Base-by-base conservation (phyloP, 129 eudicot genomes). In the Kitagawia praeruptora region DNA sequence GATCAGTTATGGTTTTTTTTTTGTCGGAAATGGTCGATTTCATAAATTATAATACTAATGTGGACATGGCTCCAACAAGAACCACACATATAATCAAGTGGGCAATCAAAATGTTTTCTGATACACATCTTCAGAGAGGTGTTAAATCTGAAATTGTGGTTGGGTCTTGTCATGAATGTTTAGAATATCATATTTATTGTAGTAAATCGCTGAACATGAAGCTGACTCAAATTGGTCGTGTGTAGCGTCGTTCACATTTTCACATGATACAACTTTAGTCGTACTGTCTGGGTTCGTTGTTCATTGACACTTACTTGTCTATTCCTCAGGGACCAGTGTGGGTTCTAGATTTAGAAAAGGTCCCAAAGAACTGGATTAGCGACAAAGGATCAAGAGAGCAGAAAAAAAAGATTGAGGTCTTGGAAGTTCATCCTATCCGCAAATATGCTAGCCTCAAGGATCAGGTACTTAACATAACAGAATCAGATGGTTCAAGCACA, bases 401-500 rank as follows among this genome's bases (percentile, higher is more conserved):
- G 80, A 95, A 85, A 77, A 86, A 85, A 72, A 89, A 85, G 85
- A 83, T 79, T 28, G 99, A 95, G 21, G 39, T 92, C 16, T 58
- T 92, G 83, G 99, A 92, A 64, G 96, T 95, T 73, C 63, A 85
- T 42, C 99, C 97, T 82, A 91, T 90, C 42, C 85, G 85, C 64
- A 95, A 89, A 82, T 81, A 79, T 85, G 99, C 96, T 56, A 90
- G 81, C 83, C 78, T 95, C 81, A 92, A 87, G 84, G 96, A 92
- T 84, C 87, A 86, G 69, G 82, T 56, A 40, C 97, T 95, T 37
- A 77, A 75, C 46, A 64, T 95, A 46, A 84, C 85, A 47, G 99
- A 92, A 78, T 44, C 83, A 44, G 97, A 95, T 83, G 91, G 93
- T 51, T 83, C 90, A 28, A 84, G 46, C 80, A 83, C 77, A 18